A percentile compares a stretch with the other conserved stretches of the same genome.
Evolutionary conservation across 768 basidiomycete species (phyloP).

Genomic region (Pulveroboletus sp.): DNA sequence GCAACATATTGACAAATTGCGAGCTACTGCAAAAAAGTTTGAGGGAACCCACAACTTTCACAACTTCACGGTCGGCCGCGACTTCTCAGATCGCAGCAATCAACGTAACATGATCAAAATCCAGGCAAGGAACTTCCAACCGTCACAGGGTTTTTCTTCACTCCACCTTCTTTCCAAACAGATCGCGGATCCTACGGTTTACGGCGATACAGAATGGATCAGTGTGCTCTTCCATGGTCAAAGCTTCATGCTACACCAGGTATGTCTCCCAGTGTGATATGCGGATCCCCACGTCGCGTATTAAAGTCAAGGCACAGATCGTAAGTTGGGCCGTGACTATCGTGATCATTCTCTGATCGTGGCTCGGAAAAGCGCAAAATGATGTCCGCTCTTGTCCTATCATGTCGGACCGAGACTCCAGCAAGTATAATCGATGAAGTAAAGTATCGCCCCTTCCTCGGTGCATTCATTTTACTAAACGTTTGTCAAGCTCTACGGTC

Average conservation of each 20-base stretch:
- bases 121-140: slow-evolving; percentile 44
- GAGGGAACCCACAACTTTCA: slow-evolving; percentile 96
- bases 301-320: slow-evolving; percentile 23
- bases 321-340: slow-evolving; percentile 18
- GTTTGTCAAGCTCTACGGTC: slow-evolving; percentile 63
- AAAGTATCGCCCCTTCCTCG: background rate
- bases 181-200: slow-evolving; percentile 83
- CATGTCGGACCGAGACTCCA: slow-evolving; percentile 72
- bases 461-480: background rate
- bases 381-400: slow-evolving; percentile 82
- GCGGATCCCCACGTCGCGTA: slow-evolving; percentile 15
- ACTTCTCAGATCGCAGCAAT: slow-evolving; percentile 77
- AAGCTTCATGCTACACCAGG: slow-evolving; percentile 99
- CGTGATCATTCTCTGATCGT: slow-evolving; percentile 7
- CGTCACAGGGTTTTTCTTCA: background rate
- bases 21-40: slow-evolving; percentile 56
- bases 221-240: slow-evolving; percentile 92
- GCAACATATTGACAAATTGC: slow-evolving; percentile 52
- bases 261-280: slow-evolving; percentile 33
- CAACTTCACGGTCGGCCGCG: slow-evolving; percentile 90
- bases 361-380: slow-evolving; percentile 77
- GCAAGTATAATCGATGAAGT: slow-evolving; percentile 72
- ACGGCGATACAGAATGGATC: slow-evolving; percentile 93
- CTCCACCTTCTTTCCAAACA: slow-evolving; percentile 23
- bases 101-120: slow-evolving; percentile 86